Conservation (phyloP, 1,139 yeast genomes). For the Sugiyamaella castrensis region DNA sequence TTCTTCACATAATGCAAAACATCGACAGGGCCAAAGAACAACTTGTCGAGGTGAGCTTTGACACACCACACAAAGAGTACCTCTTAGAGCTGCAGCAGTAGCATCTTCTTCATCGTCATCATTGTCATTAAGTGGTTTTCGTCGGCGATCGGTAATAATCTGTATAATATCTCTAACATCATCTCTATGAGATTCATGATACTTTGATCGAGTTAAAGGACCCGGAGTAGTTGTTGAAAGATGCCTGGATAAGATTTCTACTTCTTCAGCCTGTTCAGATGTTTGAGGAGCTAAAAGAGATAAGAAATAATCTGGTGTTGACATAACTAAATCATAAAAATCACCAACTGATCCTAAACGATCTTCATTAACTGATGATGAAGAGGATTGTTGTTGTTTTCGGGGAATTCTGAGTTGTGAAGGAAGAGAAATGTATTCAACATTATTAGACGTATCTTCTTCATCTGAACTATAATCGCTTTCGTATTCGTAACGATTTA, state of each 20-base stretch:
- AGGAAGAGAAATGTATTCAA: conserved; percentile 6
- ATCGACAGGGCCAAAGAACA: conserved; percentile 89
- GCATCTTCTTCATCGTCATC: conserved; percentile 17
- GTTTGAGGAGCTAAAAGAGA: conserved; percentile 27
- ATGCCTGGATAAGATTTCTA: conserved; percentile 25
- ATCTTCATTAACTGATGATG: background rate
- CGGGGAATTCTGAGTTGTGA: conserved; percentile 11
- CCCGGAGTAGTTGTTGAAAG: conserved; percentile 15
- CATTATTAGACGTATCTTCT: conserved; percentile 12
- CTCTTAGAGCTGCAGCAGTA: conserved; percentile 7
- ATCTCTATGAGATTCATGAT: conserved; percentile 14
- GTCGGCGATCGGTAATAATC: conserved; percentile 18
- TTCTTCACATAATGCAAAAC: conserved; percentile 82
- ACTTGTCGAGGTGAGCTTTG: conserved; percentile 71
- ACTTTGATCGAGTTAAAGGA: conserved; percentile 26
- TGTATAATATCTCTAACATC: conserved; percentile 13
- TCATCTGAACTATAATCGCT: conserved; percentile 20
- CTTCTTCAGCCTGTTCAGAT: conserved; percentile 25
- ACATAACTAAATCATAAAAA: conserved; percentile 25
- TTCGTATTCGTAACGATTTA: conserved; percentile 18
- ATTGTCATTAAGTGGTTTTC: conserved; percentile 11
- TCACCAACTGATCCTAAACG: conserved; percentile 15
- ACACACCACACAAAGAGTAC: conserved; percentile 67
- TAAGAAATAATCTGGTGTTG: conserved; percentile 24
- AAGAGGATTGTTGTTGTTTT: background rate